Evolutionary conservation across 306 rosid species (phyloP), one percentile per base, ranked within the genome.

Genomic region (Glycine tomentella): DNA sequence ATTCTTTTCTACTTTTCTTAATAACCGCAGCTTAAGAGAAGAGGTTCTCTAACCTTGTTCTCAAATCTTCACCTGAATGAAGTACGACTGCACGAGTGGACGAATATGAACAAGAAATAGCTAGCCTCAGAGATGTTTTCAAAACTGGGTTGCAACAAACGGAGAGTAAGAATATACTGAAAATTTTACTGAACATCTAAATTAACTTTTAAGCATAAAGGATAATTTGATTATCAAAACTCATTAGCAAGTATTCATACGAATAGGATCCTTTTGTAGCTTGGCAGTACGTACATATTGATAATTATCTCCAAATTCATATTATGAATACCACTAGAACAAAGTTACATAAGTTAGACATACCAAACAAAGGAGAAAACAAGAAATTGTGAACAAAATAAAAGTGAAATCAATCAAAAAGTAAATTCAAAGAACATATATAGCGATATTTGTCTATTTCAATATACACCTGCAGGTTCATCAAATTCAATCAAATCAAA

Each of bases 31-130:
- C 3, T 3, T 36, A 36, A 36, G 40, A 42, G 68, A 78, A 78
- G 31, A 53, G 20, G 13, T 56, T 58, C 76, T 78, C 65, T 38
- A 38, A 64, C 72, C 72, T 63, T 64, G 40, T 79, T 78, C 68
- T 78, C 13, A 57, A 55, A 42, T 25, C 57, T 56, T 65, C 42
- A 40, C n/a, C 42, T 36, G 33, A 62, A 50, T 38, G 31, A 25
- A 25, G 31, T 25, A 25, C 31, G 31, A 25, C 31, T 25, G 31
- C 3, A 36, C 11, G 34, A 31, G 42, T 64, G 48, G 25, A 64
- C 6, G 49, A 64, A 66, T 64, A 40, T 58, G 56, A 44, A 58
- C 53, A 75, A 65, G 5, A 38, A 14, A 75, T 64, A 49, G 34
- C 20, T 64, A 49, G 34, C 20, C 10, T 1, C 51, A 62, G 50